Evolutionary conservation across 73 alveolate species (phyloP).

Genomic region (Tetrahymena malaccensis): DNA sequence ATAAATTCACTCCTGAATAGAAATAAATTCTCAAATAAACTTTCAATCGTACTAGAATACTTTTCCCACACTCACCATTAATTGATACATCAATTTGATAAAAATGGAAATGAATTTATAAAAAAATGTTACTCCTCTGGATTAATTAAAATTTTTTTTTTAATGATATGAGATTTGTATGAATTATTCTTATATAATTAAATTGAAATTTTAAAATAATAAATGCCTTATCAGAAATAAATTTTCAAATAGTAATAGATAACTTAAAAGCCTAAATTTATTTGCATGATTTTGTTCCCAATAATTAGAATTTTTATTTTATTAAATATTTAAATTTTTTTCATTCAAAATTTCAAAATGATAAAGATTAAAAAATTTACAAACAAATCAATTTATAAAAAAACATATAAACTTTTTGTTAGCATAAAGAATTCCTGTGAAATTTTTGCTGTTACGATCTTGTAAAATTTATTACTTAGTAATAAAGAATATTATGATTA

Average conservation of each 20-base stretch:
- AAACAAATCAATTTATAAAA: too few relatives aligned
- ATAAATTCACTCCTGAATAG: background rate
- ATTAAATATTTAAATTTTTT: too few relatives aligned
- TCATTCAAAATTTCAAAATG: background rate
- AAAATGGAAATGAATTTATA: background rate
- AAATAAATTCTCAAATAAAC: background rate
- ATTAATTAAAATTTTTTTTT: background rate
- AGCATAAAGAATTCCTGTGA: background rate
- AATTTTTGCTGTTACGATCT: background rate
- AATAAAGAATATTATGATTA: too few relatives aligned
- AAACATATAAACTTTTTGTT: background rate
- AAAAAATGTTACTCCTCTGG: background rate
- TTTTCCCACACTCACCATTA: background rate
- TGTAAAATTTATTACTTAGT: background rate
- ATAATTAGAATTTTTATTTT: too few relatives aligned
- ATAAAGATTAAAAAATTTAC: background rate
- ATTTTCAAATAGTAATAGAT: background rate
- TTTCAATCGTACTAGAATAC: background rate
- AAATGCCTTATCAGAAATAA: background rate
- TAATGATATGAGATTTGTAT: background rate
- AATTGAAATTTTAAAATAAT: background rate
- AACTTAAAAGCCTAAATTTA: background rate
- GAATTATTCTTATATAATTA: background rate
- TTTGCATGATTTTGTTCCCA: too few relatives aligned
- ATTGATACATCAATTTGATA: background rate